Evolutionary conservation across 768 basidiomycete species (phyloP).

Genomic region (Mycena amicta): DNA sequence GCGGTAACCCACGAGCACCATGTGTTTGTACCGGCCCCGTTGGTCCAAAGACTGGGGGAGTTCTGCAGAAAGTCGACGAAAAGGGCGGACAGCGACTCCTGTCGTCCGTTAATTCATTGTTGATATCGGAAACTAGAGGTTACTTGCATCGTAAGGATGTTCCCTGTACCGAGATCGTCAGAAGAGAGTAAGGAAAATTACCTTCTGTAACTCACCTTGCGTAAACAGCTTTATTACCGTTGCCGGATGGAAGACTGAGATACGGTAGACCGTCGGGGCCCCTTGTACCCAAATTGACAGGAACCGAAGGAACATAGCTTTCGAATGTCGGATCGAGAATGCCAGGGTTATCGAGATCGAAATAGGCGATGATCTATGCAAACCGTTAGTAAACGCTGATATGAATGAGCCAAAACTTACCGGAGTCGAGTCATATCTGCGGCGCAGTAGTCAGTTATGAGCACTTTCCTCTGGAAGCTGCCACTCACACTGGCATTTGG

Average conservation of each 20-base stretch:
- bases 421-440: too few relatives aligned
- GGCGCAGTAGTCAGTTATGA: neutral
- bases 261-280: neutral
- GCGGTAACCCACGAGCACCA: neutral
- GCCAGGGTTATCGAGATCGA: neutral
- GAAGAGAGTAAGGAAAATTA: too few relatives aligned
- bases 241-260: neutral
- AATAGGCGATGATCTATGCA: neutral
- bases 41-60: neutral
- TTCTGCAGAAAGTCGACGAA: constrained; percentile 1
- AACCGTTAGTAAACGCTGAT: too few relatives aligned
- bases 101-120: too few relatives aligned
- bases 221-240: neutral
- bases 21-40: neutral
- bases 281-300: constrained; percentile 1
- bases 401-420: too few relatives aligned
- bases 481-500: too few relatives aligned
- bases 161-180: too few relatives aligned
- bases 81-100: neutral
- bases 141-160: neutral
- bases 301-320: neutral
- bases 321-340: neutral
- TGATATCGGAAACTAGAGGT: too few relatives aligned
- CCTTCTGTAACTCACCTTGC: too few relatives aligned
- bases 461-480: neutral